phyloP scores from a whole-genome alignment of 2,329 filamentous ascomycete genomes.

The Talaromyces sp. region DNA sequence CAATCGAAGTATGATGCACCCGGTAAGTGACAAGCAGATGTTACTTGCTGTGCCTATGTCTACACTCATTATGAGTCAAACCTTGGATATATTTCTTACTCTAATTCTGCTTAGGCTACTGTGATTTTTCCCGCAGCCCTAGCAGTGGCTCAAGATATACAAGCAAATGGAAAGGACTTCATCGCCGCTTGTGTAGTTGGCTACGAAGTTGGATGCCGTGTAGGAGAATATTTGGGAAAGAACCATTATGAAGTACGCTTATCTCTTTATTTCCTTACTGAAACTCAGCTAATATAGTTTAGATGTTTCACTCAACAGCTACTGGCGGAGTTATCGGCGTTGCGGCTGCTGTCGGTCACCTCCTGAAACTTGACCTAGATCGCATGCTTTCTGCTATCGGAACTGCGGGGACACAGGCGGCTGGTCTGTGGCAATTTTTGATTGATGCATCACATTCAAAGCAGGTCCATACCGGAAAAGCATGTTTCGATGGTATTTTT shows the following conservation, averaged over 20 bases:
- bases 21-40: constrained; percentile 15
- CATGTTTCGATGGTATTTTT: constrained; percentile 27
- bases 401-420: constrained; percentile 28
- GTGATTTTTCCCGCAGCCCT: constrained; percentile 25
- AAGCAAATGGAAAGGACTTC: constrained; percentile 22
- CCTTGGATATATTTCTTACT: background rate
- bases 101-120: constrained; percentile 18
- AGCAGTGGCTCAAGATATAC: constrained; percentile 25
- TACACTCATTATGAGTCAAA: background rate
- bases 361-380: constrained; percentile 18
- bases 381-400: constrained; percentile 24
- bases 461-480: constrained; percentile 27
- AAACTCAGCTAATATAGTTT: background rate
- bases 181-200: constrained; percentile 27
- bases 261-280: background rate
- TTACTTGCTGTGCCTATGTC: background rate
- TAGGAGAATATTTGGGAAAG: constrained; percentile 24
- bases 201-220: constrained; percentile 26
- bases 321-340: background rate
- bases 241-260: constrained; percentile 24
- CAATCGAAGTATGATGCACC: constrained; percentile 29
- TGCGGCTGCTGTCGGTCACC: constrained; percentile 21
- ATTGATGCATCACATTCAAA: constrained; percentile 27
- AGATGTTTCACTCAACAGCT: background rate
- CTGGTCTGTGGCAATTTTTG: constrained; percentile 27